Conservation (phyloP, 192 early-diverging fungal genomes). For the Coemansia sp. region DNA sequence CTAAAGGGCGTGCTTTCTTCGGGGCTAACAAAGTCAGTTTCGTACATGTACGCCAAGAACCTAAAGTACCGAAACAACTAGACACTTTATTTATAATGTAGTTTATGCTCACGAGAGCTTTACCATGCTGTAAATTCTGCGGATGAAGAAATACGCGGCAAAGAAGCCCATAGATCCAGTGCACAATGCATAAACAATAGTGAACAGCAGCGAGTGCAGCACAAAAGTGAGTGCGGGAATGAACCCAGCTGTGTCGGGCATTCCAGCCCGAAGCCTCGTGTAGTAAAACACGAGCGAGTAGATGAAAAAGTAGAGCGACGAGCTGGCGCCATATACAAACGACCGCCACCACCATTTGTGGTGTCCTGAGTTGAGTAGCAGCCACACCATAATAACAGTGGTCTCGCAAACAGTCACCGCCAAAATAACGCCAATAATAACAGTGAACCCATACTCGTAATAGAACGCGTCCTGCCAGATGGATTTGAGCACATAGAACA, state of each 20-base stretch:
- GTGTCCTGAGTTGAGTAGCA: constrained; percentile 65
- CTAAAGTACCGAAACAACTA: constrained; percentile 21
- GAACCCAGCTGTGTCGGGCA: constrained; percentile 55
- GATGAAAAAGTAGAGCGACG: constrained; percentile 75
- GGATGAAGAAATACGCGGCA: constrained; percentile 49
- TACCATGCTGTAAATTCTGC: constrained; percentile 47
- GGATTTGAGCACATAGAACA: constrained; percentile 70
- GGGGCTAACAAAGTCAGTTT: constrained; percentile 63
- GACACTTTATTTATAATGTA: background rate
- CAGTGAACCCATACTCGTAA: constrained; percentile 63
- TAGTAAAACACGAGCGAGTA: constrained; percentile 77
- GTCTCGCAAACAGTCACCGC: constrained; percentile 63
- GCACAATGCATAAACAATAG: constrained; percentile 59
- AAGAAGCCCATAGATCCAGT: constrained; percentile 55
- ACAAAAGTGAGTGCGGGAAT: constrained; percentile 77
- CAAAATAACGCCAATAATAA: constrained; percentile 62
- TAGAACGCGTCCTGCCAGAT: constrained; percentile 70
- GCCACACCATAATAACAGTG: constrained; percentile 68
- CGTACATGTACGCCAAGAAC: constrained; percentile 62
- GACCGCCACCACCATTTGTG: constrained; percentile 94
- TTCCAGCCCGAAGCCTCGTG: constrained; percentile 62
- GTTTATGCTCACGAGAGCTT: constrained; percentile 20
- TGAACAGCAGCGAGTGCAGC: constrained; percentile 66
- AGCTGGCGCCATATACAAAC: constrained; percentile 75
- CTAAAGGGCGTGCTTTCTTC: constrained; percentile 91